Base-by-base conservation (phyloP, 1,284 basidiomycete genomes). In the Ceratobasidium sp. region DNA sequence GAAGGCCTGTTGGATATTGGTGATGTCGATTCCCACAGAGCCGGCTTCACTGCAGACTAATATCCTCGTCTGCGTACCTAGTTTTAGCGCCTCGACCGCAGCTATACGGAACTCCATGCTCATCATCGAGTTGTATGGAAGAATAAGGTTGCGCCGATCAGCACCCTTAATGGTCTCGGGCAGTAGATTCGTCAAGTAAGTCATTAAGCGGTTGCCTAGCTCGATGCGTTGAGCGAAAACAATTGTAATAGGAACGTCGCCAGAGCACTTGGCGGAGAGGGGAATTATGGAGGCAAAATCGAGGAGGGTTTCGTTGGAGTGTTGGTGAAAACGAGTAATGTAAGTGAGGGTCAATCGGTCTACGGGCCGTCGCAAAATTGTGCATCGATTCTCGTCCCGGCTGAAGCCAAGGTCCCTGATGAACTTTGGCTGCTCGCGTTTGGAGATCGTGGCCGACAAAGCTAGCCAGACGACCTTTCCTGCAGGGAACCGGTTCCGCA, bases 171-270 rank as follows among this genome's bases (percentile, higher is more conserved):
- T 40, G 18, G 28, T n/a, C 20, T 40, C 9, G 4, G 63, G 63
- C 7, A 66, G 39, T 18, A 66, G 7, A 18, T 42, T 66, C 5
- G 63, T 39, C 18, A 66, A 39, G 39, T 42, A 66, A 3, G 18
- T 44, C 63, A 66, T 42, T 13, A 66, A 7, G 5, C 63, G 63
- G n/a, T 66, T 46, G 7, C 63, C 63, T 5, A 20, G 44, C 39
- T 66, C 63, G 63, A 66, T 66, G 9, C 33, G 4, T 9, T 40
- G 15, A 13, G 42, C 39, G n/a, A 66, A 66, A 9, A 42, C n/a
- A 10, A 66, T 40, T n/a, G 63, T 66, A 20, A 66, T 66, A 42
- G 63, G 63, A 40, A 66, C n/a, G 18, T 46, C 63, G 63, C 5
- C 44, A 40, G 39, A 18, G n/a, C 5, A 4, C 10, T 3, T 13